Evolutionary conservation across 176 grass and related monocot genomes (phyloP), one percentile per base, ranked within the genome.

Genomic region (Avena insularis): DNA sequence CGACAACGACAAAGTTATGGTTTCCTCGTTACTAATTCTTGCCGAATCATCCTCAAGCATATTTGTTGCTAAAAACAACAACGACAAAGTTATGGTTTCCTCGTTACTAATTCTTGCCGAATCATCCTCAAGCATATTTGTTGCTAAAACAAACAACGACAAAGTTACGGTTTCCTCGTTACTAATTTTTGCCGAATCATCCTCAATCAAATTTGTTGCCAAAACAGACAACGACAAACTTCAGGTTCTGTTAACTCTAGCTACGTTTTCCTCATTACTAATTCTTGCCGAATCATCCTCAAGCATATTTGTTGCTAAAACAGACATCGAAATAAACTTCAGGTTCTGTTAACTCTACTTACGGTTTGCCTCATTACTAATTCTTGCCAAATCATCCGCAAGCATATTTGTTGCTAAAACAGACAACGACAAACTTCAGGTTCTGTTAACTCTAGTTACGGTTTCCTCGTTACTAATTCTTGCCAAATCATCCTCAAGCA

Each of bases 111-210:
- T 79, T 79, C n/a, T 48, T 45, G 50, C 8, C 16, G 9, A 25
- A 36, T 14, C 23, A 50, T 58, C 56, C 50, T 29, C 36, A 86
- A 16, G 9, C 8, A 36, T 20, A 67, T 43, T 67, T 56, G 33
- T 78, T 25, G 49, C 20, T 45, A 67, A 85, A 56, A 20, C 50
- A 40, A 21, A 77, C 45, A 86, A n/a, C 40, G 21, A 82, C 48
- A 50, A 8, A 76, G 10, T 68, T 25, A 78, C 1, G 1, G 20
- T 46, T 79, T 29, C 29, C 29, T 29, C 29, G 2, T 29, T 29
- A 29, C 29, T 29, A 29, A 29, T 29, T 29, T 2, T 29, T 29
- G 29, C 29, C 2, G 29, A 29, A 29, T 29, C 29, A 43, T 43
- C 36, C 36, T 38, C 36, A 38, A 38, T 2, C 36, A 38, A 4